These are phyloP conservation scores for Elongisporangium senticosum DNA, from an alignment of 352 stramenopile genomes.

Conservation along the genomic window DNA sequence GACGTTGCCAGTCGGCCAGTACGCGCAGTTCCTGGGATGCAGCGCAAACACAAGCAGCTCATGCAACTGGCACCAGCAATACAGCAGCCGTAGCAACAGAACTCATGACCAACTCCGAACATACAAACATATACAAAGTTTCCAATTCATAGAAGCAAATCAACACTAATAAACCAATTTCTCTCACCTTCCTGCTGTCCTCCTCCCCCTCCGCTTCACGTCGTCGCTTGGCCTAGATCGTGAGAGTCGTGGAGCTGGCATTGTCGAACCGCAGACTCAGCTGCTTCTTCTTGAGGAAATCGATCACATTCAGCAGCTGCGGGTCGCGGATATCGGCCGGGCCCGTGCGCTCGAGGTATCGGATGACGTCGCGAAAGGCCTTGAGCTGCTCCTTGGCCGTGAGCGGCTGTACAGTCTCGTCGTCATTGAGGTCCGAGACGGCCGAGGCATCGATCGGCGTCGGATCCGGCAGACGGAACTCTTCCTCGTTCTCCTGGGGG, in stretches of 20 bases:
- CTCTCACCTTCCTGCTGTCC: neutral
- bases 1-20: neutral
- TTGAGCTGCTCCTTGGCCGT: constrained; percentile 81
- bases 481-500: constrained; percentile 71
- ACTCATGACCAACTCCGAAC: too few species aligned
- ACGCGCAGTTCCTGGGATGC: constrained; percentile 1
- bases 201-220: neutral
- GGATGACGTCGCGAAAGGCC: constrained; percentile 81
- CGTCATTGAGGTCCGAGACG: constrained; percentile 21
- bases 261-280: constrained; percentile 84
- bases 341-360: constrained; percentile 74
- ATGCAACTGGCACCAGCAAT: neutral
- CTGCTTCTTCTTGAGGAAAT: constrained; percentile 88
- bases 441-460: constrained; percentile 21
- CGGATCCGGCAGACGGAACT: constrained; percentile 73
- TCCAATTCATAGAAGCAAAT: neutral
- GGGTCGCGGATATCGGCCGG: constrained; percentile 57
- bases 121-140: neutral
- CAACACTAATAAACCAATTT: neutral
- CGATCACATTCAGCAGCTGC: constrained; percentile 71
- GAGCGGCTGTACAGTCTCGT: constrained; percentile 34
- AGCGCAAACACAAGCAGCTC: neutral
- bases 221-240: constrained; percentile 38
- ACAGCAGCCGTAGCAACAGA: neutral
- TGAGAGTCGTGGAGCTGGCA: constrained; percentile 74